These are phyloP conservation scores for Parathielavia appendiculata DNA, from an alignment of 495 filamentous ascomycete species.

Conservation along the genomic window DNA sequence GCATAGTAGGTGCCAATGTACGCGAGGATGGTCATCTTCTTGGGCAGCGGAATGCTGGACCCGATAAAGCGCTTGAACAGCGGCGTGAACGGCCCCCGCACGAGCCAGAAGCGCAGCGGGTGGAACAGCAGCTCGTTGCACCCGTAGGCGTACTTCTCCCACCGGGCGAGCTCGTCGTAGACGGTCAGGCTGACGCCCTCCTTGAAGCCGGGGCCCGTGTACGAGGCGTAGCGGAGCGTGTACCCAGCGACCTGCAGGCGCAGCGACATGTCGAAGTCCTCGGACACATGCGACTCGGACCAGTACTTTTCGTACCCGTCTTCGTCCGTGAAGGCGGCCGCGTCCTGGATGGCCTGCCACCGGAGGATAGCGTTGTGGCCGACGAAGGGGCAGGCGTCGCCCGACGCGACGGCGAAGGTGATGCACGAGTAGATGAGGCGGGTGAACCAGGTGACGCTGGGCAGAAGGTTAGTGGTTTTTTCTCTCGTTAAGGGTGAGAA, in stretches of 20 bases:
- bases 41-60: conserved; percentile 68
- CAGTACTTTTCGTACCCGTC: conserved; percentile 74
- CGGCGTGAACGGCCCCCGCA: conserved; percentile 64
- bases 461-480: background rate
- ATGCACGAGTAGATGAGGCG: conserved; percentile 78
- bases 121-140: conserved; percentile 80
- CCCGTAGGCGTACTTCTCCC: conserved; percentile 84
- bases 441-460: conserved; percentile 74
- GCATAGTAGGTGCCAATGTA: conserved; percentile 86
- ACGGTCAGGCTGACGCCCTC: conserved; percentile 81
- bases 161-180: conserved; percentile 76
- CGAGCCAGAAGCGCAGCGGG: conserved; percentile 59
- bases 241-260: conserved; percentile 68
- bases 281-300: conserved; percentile 77
- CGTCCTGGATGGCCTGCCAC: conserved; percentile 70
- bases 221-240: conserved; percentile 67
- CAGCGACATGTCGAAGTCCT: conserved; percentile 83
- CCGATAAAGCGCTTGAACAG: conserved; percentile 67
- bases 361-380: conserved; percentile 76
- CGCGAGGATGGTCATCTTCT: conserved; percentile 73
- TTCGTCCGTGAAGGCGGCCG: conserved; percentile 59
- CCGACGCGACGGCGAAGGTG: conserved; percentile 70
- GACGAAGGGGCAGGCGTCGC: conserved; percentile 76
- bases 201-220: conserved; percentile 71
- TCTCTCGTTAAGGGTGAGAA: background rate